phyloP scores from a whole-genome alignment of 257 asterid species.

The Ilex asprella region DNA sequence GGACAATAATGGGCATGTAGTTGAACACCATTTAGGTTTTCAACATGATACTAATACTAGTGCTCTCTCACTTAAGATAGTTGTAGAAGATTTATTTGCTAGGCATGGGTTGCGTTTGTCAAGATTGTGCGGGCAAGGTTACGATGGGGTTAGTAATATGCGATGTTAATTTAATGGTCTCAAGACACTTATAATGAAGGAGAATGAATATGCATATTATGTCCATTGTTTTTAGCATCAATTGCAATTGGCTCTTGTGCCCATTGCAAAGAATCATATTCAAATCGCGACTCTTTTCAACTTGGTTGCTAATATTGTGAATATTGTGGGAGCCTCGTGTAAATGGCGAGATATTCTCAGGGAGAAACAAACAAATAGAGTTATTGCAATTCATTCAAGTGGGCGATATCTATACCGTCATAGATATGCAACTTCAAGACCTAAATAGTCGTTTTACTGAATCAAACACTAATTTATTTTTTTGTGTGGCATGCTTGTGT shows the following conservation, averaged over 20 bases:
- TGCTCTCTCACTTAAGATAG: not conserved
- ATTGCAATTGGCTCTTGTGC: not conserved
- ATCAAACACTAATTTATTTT: no score
- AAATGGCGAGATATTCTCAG: no score
- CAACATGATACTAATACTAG: not conserved
- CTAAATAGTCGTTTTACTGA: no score
- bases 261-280: not conserved
- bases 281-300: not conserved
- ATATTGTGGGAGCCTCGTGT: not conserved
- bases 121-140: not conserved
- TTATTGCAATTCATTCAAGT: not conserved
- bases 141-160: no score
- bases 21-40: not conserved
- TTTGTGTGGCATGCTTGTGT: no score
- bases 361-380: not conserved
- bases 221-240: not conserved
- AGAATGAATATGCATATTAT: no score
- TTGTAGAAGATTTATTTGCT: not conserved
- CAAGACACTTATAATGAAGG: no score
- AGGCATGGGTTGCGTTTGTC: not conserved
- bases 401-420: not conserved
- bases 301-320: not conserved
- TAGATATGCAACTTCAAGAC: no score
- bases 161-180: no score
- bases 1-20: not conserved